phyloP scores from a whole-genome alignment of 352 stramenopile genomes.

The Pythium aphanidermatum region DNA sequence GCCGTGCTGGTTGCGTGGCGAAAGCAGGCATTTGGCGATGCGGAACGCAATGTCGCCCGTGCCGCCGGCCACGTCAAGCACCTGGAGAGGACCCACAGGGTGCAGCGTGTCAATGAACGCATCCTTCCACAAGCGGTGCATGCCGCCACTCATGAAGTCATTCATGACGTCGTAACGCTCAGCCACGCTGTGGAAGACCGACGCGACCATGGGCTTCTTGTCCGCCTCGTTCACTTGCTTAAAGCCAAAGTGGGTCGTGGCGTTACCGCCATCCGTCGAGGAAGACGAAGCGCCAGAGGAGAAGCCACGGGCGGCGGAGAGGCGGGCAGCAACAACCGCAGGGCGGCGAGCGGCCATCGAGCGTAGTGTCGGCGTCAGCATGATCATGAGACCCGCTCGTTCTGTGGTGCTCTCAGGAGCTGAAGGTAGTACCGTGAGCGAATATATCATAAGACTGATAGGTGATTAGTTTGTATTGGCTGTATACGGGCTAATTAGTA shows the following conservation, averaged over 20 bases:
- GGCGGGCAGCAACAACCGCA: background rate
- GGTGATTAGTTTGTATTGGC: too few relatives aligned
- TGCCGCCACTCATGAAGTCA: constrained; percentile 97
- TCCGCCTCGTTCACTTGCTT: constrained; percentile 85
- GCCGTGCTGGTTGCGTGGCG: constrained; percentile 20
- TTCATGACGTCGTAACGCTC: constrained; percentile 99
- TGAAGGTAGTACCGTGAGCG: too few relatives aligned
- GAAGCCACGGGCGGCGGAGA: too few relatives aligned
- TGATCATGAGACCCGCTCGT: too few relatives aligned
- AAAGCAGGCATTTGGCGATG: constrained; percentile 77
- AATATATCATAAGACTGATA: too few relatives aligned
- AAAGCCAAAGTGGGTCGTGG: constrained; percentile 87
- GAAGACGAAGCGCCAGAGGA: background rate
- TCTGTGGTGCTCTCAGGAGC: too few relatives aligned
- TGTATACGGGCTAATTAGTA: too few relatives aligned
- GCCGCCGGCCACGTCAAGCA: constrained; percentile 97
- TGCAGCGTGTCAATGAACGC: constrained; percentile 89
- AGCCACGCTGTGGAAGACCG: constrained; percentile 98
- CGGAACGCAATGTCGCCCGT: constrained; percentile 99
- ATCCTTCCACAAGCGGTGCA: constrained; percentile 97
- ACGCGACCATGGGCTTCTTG: constrained; percentile 94
- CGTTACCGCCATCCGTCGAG: constrained; percentile 3
- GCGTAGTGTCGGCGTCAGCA: too few relatives aligned
- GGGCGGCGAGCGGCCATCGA: too few relatives aligned
- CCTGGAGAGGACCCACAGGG: constrained; percentile 61